Conservation (phyloP, 352 stramenopile species). For the Discostella stelligera region DNA sequence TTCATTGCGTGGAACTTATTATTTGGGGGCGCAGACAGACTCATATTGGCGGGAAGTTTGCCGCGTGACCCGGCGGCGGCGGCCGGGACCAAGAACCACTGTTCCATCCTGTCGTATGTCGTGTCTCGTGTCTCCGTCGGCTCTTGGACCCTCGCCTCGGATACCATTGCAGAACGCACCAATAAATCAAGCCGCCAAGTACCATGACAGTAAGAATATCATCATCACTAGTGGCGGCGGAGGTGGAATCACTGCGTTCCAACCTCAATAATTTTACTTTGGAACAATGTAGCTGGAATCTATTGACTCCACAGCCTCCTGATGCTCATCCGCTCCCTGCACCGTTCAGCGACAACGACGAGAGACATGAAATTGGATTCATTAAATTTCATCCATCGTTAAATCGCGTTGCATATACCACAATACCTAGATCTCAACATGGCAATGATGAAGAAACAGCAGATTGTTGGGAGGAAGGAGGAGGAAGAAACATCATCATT, state of each 20-base stretch:
- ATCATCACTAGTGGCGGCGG: neutral
- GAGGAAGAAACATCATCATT: neutral
- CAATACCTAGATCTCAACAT: conserved; percentile 13
- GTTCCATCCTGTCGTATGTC: too few species aligned
- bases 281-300: conserved; percentile 22
- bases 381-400: conserved; percentile 39
- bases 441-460: conserved; percentile 21
- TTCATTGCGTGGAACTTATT: too few species aligned
- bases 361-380: conserved; percentile 31
- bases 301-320: conserved; percentile 7
- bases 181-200: neutral
- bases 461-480: neutral
- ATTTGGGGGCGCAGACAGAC: too few species aligned
- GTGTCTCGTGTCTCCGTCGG: too few species aligned
- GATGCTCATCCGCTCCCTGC: neutral
- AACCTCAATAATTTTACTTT: conserved; percentile 3
- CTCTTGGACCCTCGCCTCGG: too few species aligned
- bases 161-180: too few species aligned
- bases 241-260: neutral
- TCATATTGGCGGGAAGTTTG: too few species aligned
- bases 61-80: too few species aligned
- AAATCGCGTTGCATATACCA: conserved; percentile 32
- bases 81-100: too few species aligned
- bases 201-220: neutral
- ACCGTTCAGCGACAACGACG: conserved; percentile 6